Evolutionary conservation across 2,329 filamentous ascomycete genomes (phyloP), one percentile per base, ranked within the genome.

Genomic region (Fonsecaea monophora): DNA sequence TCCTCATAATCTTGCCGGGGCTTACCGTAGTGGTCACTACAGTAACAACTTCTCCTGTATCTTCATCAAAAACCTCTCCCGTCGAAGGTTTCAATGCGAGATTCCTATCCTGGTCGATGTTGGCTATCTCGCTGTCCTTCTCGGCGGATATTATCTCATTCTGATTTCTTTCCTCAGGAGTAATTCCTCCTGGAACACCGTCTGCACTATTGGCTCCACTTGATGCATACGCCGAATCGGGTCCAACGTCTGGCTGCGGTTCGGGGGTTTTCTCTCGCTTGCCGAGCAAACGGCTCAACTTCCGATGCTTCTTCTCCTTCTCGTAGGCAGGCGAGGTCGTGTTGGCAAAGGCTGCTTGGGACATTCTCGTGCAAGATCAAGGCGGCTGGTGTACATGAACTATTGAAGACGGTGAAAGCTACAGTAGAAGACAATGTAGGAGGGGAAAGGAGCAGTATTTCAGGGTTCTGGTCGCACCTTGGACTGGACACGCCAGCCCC

Each of bases 241-340:
- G 67, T 15, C 65, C 58, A 45, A 48, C 45, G 56, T 38, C 30
- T 25, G 64, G 68, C 30, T 35, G 42, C 8, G 60, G 60, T 25
- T 62, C 60, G 5, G 50, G 50, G 18, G 50, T 56, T 21, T 62
- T 62, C 15, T 73, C 66, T 32, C 69, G 64, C 57, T 70, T 70
- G 84, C 86, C 90, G 57, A 88, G 77, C 0, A 84, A 84, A 1
- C 86, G 87, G 1, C 89, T 87, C 12, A 82, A 82, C 45, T 81
- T 80, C 71, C 87, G 89, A 75, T 90, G 87, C 37, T 78, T 80
- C 13, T 85, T 85, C 53, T 75, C 89, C 85, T n/a, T 84, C 80
- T 0, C 83, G 74, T 0, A 81, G 83, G 68, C 37, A 25, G 68
- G 54, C 40, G 64, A 55, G 53, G 50, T 53, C 3, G 66, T 25